phyloP scores from a whole-genome alignment of 805 yeast species.

The Candida chilensis region DNA sequence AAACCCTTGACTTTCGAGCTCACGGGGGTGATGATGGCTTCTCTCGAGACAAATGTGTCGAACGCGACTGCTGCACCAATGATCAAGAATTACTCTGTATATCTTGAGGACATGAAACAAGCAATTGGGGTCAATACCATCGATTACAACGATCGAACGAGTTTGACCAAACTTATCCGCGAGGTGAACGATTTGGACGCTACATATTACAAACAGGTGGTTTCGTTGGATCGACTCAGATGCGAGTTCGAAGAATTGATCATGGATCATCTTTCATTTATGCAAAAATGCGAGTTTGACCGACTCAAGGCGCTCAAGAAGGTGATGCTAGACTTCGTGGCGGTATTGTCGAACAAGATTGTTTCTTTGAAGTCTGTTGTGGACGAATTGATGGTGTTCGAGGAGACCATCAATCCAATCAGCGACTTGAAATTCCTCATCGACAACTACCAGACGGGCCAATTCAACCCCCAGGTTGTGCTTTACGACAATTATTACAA shows the following conservation, averaged over 20 bases:
- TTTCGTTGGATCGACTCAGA: slow-evolving; percentile 53
- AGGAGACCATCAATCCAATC: slow-evolving; percentile 64
- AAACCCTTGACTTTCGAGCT: slow-evolving; percentile 55
- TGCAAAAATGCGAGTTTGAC: slow-evolving; percentile 80
- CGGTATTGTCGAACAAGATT: slow-evolving; percentile 54
- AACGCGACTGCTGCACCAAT: no score
- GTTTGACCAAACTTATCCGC: slow-evolving; percentile 37
- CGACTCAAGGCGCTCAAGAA: slow-evolving; percentile 69
- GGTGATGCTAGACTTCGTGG: slow-evolving; percentile 63
- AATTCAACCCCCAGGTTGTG: slow-evolving; percentile 61
- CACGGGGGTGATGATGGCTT: no score
- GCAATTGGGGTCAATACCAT: slow-evolving; percentile 31
- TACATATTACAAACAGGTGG: slow-evolving; percentile 44
- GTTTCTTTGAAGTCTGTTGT: slow-evolving; percentile 47
- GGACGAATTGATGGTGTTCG: slow-evolving; percentile 54
- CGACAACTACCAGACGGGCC: slow-evolving; percentile 65
- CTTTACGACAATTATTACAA: slow-evolving; percentile 77
- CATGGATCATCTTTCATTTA: slow-evolving; percentile 62
- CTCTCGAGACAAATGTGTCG: no score
- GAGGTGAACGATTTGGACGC: slow-evolving; percentile 54
- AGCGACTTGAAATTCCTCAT: slow-evolving; percentile 59
- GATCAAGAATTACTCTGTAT: no score
- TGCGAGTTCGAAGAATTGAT: slow-evolving; percentile 68
- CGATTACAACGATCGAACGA: slow-evolving; percentile 41
- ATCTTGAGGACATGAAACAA: slow-evolving; percentile 33